Conservation (phyloP, 441 rosid genomes). For the Jatropha podagrica region DNA sequence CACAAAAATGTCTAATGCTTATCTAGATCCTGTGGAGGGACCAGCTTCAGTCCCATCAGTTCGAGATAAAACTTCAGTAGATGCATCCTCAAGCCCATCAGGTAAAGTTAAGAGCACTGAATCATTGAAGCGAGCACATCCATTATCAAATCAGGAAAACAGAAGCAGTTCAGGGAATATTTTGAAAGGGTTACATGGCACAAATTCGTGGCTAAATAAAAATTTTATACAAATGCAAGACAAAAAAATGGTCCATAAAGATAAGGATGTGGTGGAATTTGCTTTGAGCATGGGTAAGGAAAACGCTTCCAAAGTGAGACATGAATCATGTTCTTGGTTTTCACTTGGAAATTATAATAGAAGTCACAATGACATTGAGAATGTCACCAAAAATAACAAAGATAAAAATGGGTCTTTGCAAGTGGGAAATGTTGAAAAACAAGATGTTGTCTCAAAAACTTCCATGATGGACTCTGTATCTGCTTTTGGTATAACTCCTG, state of each 20-base stretch:
- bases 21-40: constrained; percentile 22
- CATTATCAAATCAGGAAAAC: constrained; percentile 32
- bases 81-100: constrained; percentile 25
- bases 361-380: constrained; percentile 34
- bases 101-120: constrained; percentile 25
- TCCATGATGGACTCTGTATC: constrained; percentile 57
- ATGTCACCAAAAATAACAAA: constrained; percentile 22
- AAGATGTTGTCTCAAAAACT: constrained; percentile 46
- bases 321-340: constrained; percentile 32
- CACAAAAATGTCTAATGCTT: constrained; percentile 21
- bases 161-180: constrained; percentile 26
- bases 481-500: constrained; percentile 56
- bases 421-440: constrained; percentile 32
- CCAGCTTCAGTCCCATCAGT: constrained; percentile 24
- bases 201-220: constrained; percentile 18
- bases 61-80: constrained; percentile 27
- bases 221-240: constrained; percentile 27
- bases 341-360: constrained; percentile 28
- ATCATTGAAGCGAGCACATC: constrained; percentile 31
- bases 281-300: constrained; percentile 26
- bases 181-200: constrained; percentile 20
- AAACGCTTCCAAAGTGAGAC: constrained; percentile 32
- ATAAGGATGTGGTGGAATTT: constrained; percentile 30
- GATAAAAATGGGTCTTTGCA: constrained; percentile 20
- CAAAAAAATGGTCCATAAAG: constrained; percentile 24